These are phyloP conservation scores for Acer yangbiense DNA, from an alignment of 345 rosid genomes.

Conservation along the genomic window DNA sequence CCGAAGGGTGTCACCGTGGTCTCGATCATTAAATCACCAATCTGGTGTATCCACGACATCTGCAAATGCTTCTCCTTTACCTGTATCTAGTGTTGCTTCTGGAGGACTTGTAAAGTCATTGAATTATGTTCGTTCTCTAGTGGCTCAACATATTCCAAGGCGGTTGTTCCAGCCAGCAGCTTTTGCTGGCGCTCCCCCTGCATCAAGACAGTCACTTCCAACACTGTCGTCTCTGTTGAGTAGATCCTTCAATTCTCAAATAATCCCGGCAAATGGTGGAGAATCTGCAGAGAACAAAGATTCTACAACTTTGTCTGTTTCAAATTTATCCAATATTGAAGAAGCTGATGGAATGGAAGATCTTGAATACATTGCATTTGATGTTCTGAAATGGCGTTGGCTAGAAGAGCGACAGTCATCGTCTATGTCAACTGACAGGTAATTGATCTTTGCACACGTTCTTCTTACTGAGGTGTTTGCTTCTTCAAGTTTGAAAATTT, in stretches of 20 bases:
- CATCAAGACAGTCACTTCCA: constrained; percentile 80
- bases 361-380: constrained; percentile 68
- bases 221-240: constrained; percentile 79
- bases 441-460: constrained; percentile 19
- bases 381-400: constrained; percentile 91
- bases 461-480: background rate
- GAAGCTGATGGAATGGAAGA: constrained; percentile 62
- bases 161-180: constrained; percentile 86
- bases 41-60: constrained; percentile 34
- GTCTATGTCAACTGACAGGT: constrained; percentile 71
- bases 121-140: constrained; percentile 91
- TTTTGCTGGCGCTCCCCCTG: constrained; percentile 76
- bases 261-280: constrained; percentile 60
- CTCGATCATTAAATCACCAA: constrained; percentile 45
- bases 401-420: constrained; percentile 64
- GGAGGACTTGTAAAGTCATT: constrained; percentile 86
- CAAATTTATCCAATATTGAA: constrained; percentile 68
- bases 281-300: constrained; percentile 78
- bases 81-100: constrained; percentile 89
- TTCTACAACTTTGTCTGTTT: constrained; percentile 50
- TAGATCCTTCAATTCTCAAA: constrained; percentile 82
- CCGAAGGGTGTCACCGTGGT: constrained; percentile 50
- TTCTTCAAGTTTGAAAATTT: background rate
- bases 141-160: constrained; percentile 82
- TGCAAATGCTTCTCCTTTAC: constrained; percentile 55